Base-by-base conservation (phyloP, 768 basidiomycete species). In the Ephemerocybe angulata region DNA sequence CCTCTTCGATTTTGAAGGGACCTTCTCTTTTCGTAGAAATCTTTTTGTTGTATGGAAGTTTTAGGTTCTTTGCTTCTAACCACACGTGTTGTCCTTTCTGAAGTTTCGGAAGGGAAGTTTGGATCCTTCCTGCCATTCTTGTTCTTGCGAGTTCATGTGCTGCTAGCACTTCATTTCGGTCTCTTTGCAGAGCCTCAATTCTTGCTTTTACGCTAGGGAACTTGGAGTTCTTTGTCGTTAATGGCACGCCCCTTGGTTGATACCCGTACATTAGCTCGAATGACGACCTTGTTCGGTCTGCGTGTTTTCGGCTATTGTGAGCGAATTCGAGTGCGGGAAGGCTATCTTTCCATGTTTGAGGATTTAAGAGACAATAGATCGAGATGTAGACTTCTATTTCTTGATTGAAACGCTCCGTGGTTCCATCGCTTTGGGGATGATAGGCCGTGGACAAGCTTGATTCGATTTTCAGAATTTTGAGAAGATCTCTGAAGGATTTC, bases 381-480 rank as follows among this genome's bases (percentile, higher is more conserved):
- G 54, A 52, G 6, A 66, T 52, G 30, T 61, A 65, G 4, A 49
- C 28, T 55, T 66, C 55, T 1, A 68, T 43, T 51, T 65, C 63
- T 46, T 63, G 56, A 21, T 68, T 66, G 6, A 57, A 29, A 1
- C 57, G 8, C 55, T 68, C 58, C 0, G 62, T 65, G 30, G 51
- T 44, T 17, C 64, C 62, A 37, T 67, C 60, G 0, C 58, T 57
- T 50, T 67, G 54, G 7, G 70, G 73, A 40, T 75, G 74, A 59
- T 68, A 75, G 1, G 71, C 68, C 1, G 70, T 75, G 5, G 65
- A 67, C 8, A 67, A 47, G 15, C 53, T 52, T 4, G 57, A 60
- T 47, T 60, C 50, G 11, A 56, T 60, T 24, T 49, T 62, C 19
- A 66, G 56, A 24, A 60, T 27, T 25, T 30, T 22, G 13, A 55